These are phyloP conservation scores for Thymus quinquecostatus DNA, from an alignment of 257 asterid species.

Conservation along the genomic window DNA sequence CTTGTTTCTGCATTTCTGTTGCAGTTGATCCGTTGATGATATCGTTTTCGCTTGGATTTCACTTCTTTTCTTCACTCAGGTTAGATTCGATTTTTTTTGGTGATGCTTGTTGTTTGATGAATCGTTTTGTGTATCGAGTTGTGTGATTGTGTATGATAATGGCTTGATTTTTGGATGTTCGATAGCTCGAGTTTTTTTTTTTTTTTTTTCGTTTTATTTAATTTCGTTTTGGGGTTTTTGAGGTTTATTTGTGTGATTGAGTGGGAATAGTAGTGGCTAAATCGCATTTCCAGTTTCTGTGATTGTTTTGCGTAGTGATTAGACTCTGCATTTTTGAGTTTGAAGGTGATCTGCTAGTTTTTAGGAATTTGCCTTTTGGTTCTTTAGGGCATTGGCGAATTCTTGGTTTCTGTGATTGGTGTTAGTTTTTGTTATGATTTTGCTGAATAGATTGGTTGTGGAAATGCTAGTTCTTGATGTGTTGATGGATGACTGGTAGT, in stretches of 20 bases:
- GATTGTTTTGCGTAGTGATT: conserved; percentile 10
- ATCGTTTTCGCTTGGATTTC: conserved; percentile 28
- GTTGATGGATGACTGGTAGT: conserved; percentile 21
- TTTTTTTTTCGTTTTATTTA: neutral
- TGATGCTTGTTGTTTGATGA: neutral
- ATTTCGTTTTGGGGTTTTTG: conserved; percentile 8
- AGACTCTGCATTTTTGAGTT: neutral
- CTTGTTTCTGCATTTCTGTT: conserved; percentile 23
- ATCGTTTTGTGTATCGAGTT: conserved; percentile 24
- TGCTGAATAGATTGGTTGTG: neutral
- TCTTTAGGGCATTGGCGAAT: conserved; percentile 26
- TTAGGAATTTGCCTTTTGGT: conserved; percentile 25
- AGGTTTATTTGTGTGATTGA: conserved; percentile 3
- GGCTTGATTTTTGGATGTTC: conserved; percentile 1
- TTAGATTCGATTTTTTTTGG: conserved; percentile 26
- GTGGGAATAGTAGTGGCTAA: conserved; percentile 9
- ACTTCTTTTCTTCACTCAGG: conserved; percentile 32
- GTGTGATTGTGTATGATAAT: conserved; percentile 4
- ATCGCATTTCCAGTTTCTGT: neutral
- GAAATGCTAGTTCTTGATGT: conserved; percentile 24
- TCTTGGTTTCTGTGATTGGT: neutral
- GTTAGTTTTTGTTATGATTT: neutral
- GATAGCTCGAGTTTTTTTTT: neutral
- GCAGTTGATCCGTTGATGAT: conserved; percentile 29
- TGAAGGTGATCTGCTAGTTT: conserved; percentile 7